phyloP scores from a whole-genome alignment of 352 stramenopile species.

The Thraustotheca clavata region DNA sequence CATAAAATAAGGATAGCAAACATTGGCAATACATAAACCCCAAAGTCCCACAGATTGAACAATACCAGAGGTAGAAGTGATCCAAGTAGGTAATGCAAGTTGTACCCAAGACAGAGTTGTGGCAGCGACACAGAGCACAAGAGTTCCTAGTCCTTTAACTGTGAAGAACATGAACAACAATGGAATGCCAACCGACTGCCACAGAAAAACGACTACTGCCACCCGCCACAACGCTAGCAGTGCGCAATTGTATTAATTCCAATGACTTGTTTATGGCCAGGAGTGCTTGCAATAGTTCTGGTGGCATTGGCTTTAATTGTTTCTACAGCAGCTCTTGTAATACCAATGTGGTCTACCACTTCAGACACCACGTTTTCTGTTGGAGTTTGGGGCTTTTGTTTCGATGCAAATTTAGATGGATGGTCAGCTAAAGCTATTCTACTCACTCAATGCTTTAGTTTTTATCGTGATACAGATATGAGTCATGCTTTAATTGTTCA shows the following conservation, averaged over 20 bases:
- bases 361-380: background rate
- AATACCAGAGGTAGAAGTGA: background rate
- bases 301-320: background rate
- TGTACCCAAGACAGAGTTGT: slow-evolving; percentile 7
- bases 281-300: background rate
- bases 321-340: background rate
- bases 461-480: background rate
- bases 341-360: slow-evolving; percentile 13
- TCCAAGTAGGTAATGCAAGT: slow-evolving; percentile 11
- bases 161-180: slow-evolving; percentile 18
- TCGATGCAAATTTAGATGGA: slow-evolving; percentile 16
- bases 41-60: background rate
- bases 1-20: background rate
- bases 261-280: slow-evolving; percentile 6
- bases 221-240: too few species aligned
- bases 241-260: too few species aligned
- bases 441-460: slow-evolving; percentile 17
- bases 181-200: too few species aligned
- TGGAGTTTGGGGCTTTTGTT: slow-evolving; percentile 16
- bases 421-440: too few species aligned
- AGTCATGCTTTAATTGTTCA: too few species aligned
- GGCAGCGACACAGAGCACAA: slow-evolving; percentile 3
- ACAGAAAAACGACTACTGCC: too few species aligned
- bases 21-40: background rate
- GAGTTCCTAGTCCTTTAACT: background rate